Evolutionary conservation across 805 yeast genomes (phyloP).

Genomic region (Candida jianshihensis): DNA sequence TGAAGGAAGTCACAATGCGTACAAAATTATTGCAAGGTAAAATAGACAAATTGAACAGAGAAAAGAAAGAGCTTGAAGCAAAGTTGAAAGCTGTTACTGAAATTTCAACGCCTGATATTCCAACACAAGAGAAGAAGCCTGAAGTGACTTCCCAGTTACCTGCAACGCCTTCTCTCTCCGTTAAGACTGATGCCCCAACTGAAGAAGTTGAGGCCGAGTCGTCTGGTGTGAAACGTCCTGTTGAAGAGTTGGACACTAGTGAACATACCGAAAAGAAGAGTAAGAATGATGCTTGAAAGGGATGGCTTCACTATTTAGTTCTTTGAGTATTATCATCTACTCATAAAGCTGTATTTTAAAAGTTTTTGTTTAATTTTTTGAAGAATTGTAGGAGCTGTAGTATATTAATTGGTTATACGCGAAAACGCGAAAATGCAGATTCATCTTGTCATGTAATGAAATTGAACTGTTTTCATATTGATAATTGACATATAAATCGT

Average conservation of each 20-base stretch:
- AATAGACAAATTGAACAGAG: conserved; percentile 28
- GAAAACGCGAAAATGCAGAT: too few species aligned
- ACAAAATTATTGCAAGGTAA: conserved; percentile 36
- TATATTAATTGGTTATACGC: too few species aligned
- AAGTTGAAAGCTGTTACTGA: conserved; percentile 11
- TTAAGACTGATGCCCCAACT: background rate
- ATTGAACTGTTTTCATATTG: too few species aligned
- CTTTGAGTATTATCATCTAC: background rate
- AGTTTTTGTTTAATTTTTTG: too few species aligned
- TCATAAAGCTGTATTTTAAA: background rate
- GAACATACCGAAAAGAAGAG: too few species aligned
- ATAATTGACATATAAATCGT: too few species aligned
- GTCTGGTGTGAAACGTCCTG: conserved; percentile 4
- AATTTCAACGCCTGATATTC: background rate
- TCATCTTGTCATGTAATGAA: too few species aligned
- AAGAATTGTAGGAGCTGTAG: too few species aligned
- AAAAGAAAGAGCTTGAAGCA: conserved; percentile 30
- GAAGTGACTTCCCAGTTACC: too few species aligned
- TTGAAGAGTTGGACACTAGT: too few species aligned
- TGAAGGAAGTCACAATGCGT: conserved; percentile 30
- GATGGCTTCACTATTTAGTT: too few species aligned
- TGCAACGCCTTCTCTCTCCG: background rate
- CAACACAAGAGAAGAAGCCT: background rate
- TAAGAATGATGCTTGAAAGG: background rate
- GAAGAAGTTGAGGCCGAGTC: background rate